A percentile compares a stretch with the other conserved stretches of the same genome.
Evolutionary conservation across 2,329 filamentous ascomycete genomes (phyloP).

Genomic region (Fusarium foetens): DNA sequence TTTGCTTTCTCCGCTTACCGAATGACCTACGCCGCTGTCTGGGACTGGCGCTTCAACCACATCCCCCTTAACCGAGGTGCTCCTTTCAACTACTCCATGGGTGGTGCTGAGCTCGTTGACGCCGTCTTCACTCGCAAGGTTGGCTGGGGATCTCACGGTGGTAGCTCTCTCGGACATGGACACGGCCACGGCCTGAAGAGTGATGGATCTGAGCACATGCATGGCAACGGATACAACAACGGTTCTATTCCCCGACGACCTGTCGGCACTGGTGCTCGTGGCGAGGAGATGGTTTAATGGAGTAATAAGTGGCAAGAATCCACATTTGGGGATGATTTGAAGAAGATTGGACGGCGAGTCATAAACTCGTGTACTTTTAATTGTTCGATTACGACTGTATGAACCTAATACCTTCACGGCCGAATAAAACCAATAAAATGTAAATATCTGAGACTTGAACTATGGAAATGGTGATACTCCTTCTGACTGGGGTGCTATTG

Average conservation of each 20-base stretch:
- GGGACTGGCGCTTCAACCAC: conserved; percentile 74
- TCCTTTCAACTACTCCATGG: conserved; percentile 62
- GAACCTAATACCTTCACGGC: conserved; percentile 14
- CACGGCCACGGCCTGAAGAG: conserved; percentile 21
- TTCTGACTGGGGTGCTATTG: accelerated
- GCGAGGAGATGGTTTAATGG: conserved; percentile 31
- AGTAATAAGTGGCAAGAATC: not conserved
- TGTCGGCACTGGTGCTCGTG: conserved; percentile 12
- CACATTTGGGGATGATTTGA: too few species aligned
- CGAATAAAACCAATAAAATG: not conserved
- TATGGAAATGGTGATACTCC: not conserved
- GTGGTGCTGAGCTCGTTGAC: conserved; percentile 59
- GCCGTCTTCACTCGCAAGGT: conserved; percentile 68
- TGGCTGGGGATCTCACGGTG: conserved; percentile 62
- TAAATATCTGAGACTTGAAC: not conserved
- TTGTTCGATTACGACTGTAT: conserved; percentile 6
- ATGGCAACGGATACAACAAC: conserved; percentile 14
- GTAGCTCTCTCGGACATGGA: conserved; percentile 12
- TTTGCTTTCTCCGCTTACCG: conserved; percentile 74
- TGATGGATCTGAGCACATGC: conserved; percentile 29
- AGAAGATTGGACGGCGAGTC: not conserved
- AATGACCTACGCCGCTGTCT: conserved; percentile 74
- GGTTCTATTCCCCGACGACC: conserved; percentile 35
- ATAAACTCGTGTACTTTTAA: not conserved
- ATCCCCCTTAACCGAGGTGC: conserved; percentile 69